Base-by-base conservation (phyloP, 192 early-diverging fungal genomes). In the Podila horticola region DNA sequence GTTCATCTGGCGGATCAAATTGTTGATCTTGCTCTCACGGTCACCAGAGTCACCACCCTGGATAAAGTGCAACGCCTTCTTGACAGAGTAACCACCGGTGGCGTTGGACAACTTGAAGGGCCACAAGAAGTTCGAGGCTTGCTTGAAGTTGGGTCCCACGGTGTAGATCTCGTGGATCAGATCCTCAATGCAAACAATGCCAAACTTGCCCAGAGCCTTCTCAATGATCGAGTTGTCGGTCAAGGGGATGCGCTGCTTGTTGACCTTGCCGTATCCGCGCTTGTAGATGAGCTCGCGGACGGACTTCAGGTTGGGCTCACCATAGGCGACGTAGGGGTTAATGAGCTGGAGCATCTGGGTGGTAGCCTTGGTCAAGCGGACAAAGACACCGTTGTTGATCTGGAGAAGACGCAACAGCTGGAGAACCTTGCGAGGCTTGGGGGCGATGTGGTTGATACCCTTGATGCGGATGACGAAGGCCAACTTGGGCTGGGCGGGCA, bases 211-310 rank as follows among this genome's bases (percentile, higher is more conserved):
- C 49, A 99, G 92, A 72, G 85, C 82, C 83, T 92, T 83, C 91
- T 98, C 97, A 82, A 98, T 93, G 87, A 99, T 90, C 64, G 91
- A 79, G 93, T 99, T 99, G 88, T 98, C 97, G 82, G 90, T 87
- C 88, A 99, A 94, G 71, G 97, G 94, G 76, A 98, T 91, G 74
- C 98, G 93, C 90, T 98, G 96, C 88, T 93, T 94, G 92, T 97
- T 91, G 84, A 98, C 91, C 95, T 99, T 99, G 82, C 91, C 97
- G 87, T 96, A 98, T 71, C 96, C 98, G 74, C 98, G 95, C 94
- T 99, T 99, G 96, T 99, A 99, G 90, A 99, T 91, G 62, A 99
- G 89, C 90, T 99, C 98, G 86, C 95, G 95, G 84, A 98, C 93
- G 38, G 96, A 92, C 94, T 99, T 99, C 66, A 97, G 90, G 93